Base-by-base conservation (phyloP, 208 protist species). In the Trypanosoma mega region DNA sequence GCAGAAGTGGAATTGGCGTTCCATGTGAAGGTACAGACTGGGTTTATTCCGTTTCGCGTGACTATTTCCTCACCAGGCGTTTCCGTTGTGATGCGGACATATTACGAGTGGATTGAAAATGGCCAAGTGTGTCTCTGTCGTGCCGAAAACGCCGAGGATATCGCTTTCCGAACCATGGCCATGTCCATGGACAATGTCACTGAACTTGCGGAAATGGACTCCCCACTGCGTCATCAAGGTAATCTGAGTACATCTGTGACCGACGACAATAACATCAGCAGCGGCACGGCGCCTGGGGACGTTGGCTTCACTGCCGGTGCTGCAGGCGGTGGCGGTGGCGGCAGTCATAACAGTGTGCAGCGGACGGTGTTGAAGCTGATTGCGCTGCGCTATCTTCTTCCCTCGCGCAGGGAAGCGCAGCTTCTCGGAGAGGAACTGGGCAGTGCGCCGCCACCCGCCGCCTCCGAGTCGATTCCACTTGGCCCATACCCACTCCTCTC, bases 1-100 rank as follows among this genome's bases (percentile, higher is more conserved):
- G 62, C 55, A 11, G 86, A 95, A 54, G 80, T 93, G 37, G 92
- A 97, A 68, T 74, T 97, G 3, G 78, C 86, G 39, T 91, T 93
- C 52, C 73, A 85, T 41, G 76, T 87, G 1, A 60, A 55, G 45
- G 75, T 82, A 3, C 45, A 72, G 20, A 68, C 62, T 37, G 71
- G 74, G 7, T 61, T 85, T 41, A 85, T 95, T 36, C 88, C 85
- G 23, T 83, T 97, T 48, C 82, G 94, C 26, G 90, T 97, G 53
- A 76, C 90, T 37, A 64, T 95, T 16, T 75, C 43, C 41, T 97
- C 92, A 55, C 83, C 81, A 29, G 87, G 79, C 27, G 85, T 86
- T 36, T 90, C 83, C 65, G 68, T 93, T 23, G 51, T 61, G n/a
- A 80, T 94, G 53, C 86, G 93, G 73, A 61, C 78, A 23, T 97